Base-by-base conservation (phyloP, 768 basidiomycete species). In the Amanita fuliginea region DNA sequence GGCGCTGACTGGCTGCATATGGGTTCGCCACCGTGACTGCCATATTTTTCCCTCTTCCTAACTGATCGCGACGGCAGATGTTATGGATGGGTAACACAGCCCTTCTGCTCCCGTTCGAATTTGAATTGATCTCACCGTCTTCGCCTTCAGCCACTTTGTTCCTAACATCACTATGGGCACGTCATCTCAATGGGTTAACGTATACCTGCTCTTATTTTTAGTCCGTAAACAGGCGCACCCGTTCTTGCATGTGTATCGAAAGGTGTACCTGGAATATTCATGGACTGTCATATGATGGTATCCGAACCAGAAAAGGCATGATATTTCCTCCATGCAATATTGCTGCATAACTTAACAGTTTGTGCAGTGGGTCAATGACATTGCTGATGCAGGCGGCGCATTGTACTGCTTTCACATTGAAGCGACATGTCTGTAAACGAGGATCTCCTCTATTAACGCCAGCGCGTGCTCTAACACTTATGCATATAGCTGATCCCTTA, bases 261-360 rank as follows among this genome's bases (percentile, higher is more conserved):
- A 64, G 78, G 81, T 32, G 78, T 97, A 18, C 94, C 95, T 2
- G 89, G 80, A 47, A 96, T 97, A 57, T 98, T 93, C 72, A 98
- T 99, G 95, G 96, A 99, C 67, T 97, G 94, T 66, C 96, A 99
- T 67, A 98, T 98, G 96, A 99, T 99, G 96, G 96, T 99, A 16
- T 65, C 92, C 0, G 72, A 97, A 43, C 96, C 96, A 8, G 89
- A 86, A 60, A 83, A 85, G 74, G 94, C 90, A 56, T 43, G 59
- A 41, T 13, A 6, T 41, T 14, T 41, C 37, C 51, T 46, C 14
- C 30, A 18, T 22, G 6, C 34, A 18, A 16, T 28, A 4, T 30
- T 6, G 11, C n/a, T n/a, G n/a, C n/a, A 39, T 9, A 34, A 24
- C 18, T 43, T 32, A 24, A 26, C 33, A 26, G 21, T 24, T 32